A percentile compares a stretch with the other conserved stretches of the same genome.
These are phyloP conservation scores for Xerocomus potaroensis DNA, from an alignment of 768 basidiomycete species.

Conservation along the genomic window DNA sequence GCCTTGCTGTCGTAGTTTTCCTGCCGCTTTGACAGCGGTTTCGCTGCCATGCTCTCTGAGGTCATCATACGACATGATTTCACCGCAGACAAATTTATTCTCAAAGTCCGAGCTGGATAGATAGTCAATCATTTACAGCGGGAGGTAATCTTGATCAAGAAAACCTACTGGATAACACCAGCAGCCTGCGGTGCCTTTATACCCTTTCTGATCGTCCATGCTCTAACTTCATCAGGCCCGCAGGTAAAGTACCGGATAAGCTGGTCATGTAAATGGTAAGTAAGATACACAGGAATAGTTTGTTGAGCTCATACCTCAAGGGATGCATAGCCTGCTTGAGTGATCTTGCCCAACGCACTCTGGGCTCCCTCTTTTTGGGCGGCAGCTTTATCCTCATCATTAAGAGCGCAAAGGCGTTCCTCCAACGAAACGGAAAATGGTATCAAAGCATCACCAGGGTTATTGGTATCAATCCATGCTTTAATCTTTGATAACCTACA, in stretches of 20 bases:
- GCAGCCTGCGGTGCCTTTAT: conserved; percentile 97
- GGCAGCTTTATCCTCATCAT: conserved; percentile 65
- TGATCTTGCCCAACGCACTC: conserved; percentile 87
- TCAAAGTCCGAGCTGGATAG: conserved; percentile 83
- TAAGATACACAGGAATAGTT: neutral
- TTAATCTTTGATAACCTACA: conserved; percentile 92
- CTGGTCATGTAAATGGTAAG: conserved; percentile 34
- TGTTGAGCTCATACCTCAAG: conserved; percentile 56
- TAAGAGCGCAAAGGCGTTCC: conserved; percentile 70
- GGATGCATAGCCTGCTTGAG: conserved; percentile 85
- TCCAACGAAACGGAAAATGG: conserved; percentile 97
- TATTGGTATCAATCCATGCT: conserved; percentile 94
- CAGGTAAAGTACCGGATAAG: conserved; percentile 97
- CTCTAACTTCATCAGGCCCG: conserved; percentile 94
- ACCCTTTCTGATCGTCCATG: conserved; percentile 94
- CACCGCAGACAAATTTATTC: conserved; percentile 96
- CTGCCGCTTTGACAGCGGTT: conserved; percentile 87
- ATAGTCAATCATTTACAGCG: neutral
- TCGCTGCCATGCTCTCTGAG: conserved; percentile 90
- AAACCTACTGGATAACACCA: conserved; percentile 89
- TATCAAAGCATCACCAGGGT: conserved; percentile 92
- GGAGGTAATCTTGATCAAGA: neutral
- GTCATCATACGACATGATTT: conserved; percentile 92
- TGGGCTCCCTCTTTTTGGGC: conserved; percentile 76
- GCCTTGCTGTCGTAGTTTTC: conserved; percentile 92